Evolutionary conservation across 1,284 basidiomycete species (phyloP).

Genomic region (Trametes hirsuta): DNA sequence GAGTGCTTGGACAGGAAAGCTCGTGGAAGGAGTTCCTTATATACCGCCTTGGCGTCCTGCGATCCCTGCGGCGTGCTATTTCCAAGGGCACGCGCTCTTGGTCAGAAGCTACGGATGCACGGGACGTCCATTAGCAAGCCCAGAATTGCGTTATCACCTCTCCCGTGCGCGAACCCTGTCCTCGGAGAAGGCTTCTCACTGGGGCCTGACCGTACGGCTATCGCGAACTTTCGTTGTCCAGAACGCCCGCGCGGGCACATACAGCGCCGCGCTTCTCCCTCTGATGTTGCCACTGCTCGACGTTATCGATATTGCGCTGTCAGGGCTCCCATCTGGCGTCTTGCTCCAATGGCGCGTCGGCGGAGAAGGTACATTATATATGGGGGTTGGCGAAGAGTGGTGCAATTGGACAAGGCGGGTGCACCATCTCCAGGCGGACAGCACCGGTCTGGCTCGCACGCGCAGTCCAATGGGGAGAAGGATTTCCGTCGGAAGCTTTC

Average conservation of each 20-base stretch:
- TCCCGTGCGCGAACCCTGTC: neutral
- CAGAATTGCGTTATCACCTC: conserved; percentile 12
- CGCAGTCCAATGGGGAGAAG: neutral
- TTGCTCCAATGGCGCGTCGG: conserved; percentile 2
- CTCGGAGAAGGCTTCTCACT: neutral
- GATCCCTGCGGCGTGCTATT: neutral
- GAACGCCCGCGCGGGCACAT: neutral
- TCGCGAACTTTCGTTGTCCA: conserved; percentile 2
- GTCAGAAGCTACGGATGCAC: neutral
- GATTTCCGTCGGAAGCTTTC: no score
- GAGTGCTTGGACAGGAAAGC: neutral
- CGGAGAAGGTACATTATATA: neutral
- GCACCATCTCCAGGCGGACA: neutral
- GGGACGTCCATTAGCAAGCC: neutral
- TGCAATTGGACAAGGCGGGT: conserved; percentile 3
- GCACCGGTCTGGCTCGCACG: neutral
- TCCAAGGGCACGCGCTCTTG: neutral
- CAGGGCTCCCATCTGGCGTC: neutral
- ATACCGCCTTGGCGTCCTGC: conserved; percentile 1
- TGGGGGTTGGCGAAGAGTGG: neutral
- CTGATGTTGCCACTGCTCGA: conserved; percentile 4
- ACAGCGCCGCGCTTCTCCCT: neutral
- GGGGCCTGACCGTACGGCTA: neutral
- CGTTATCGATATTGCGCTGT: conserved; percentile 4
- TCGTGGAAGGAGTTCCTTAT: conserved; percentile 5